A percentile compares a stretch with the other conserved stretches of the same genome.
phyloP scores from a whole-genome alignment of 139 green algal genomes.

The Chlorella sp. region DNA sequence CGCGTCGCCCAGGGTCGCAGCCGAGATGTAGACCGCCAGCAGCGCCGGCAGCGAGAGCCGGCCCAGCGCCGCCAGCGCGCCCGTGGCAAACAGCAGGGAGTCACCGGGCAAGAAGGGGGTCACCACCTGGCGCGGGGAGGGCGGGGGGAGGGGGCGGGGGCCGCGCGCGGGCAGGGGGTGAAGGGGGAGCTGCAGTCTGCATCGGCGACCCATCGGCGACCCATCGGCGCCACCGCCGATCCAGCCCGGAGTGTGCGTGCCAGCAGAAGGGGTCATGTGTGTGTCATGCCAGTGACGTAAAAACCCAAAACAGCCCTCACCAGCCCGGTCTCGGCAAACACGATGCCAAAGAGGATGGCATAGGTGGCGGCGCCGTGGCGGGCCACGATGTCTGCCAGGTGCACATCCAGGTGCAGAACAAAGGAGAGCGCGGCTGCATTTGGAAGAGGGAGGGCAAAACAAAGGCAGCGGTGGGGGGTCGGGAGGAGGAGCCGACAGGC shows the following conservation, averaged over 20 bases:
- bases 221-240: background rate
- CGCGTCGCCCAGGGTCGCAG: constrained; percentile 86
- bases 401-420: constrained; percentile 86
- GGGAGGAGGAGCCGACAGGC: too few relatives aligned
- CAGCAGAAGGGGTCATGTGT: background rate
- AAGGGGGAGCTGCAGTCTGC: background rate
- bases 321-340: constrained; percentile 65
- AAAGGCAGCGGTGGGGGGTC: too few relatives aligned
- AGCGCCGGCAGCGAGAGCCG: constrained; percentile 66
- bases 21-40: constrained; percentile 65
- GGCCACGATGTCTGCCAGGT: constrained; percentile 71
- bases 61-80: constrained; percentile 81
- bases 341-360: constrained; percentile 78
- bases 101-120: constrained; percentile 93
- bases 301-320: background rate
- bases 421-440: constrained; percentile 19
- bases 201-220: background rate
- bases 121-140: constrained; percentile 64
- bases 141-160: background rate
- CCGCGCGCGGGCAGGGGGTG: background rate
- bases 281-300: background rate
- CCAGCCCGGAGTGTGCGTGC: background rate
- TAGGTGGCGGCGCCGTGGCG: constrained; percentile 76
- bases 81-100: constrained; percentile 92
- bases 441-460: too few relatives aligned